These are phyloP conservation scores for Curvularia eragrostidis DNA, from an alignment of 2,329 filamentous ascomycete species.

Conservation along the genomic window DNA sequence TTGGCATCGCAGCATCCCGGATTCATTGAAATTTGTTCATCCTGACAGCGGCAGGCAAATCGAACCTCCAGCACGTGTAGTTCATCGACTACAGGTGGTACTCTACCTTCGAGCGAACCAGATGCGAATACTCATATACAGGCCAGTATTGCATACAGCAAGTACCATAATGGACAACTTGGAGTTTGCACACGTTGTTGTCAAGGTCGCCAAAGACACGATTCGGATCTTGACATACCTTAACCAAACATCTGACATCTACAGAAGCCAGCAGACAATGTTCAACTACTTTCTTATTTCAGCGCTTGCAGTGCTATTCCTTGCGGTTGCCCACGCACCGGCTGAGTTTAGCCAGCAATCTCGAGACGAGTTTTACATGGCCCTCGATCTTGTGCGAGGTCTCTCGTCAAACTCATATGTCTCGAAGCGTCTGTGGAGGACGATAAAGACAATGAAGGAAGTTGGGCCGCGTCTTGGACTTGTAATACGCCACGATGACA, in stretches of 20 bases:
- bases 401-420: constrained; percentile 75
- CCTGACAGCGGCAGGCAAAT: constrained; percentile 54
- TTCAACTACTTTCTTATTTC: constrained; percentile 83
- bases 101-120: constrained; percentile 88
- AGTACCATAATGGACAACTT: constrained; percentile 81
- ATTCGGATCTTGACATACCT: constrained; percentile 74
- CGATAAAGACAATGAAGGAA: constrained; percentile 72
- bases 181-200: constrained; percentile 73
- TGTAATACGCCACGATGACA: constrained; percentile 52
- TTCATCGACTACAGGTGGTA: constrained; percentile 78
- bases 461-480: constrained; percentile 74
- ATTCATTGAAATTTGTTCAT: constrained; percentile 68
- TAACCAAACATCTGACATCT: constrained; percentile 75
- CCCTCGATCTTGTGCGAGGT: constrained; percentile 75
- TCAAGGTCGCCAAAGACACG: constrained; percentile 78
- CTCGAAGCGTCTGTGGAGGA: constrained; percentile 75
- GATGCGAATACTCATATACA: constrained; percentile 87
- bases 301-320: constrained; percentile 75
- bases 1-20: constrained; percentile 80
- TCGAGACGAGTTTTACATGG: constrained; percentile 79
- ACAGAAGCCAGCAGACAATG: constrained; percentile 74
- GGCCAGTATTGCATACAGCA: constrained; percentile 83
- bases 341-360: constrained; percentile 72
- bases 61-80: constrained; percentile 65
- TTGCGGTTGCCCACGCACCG: constrained; percentile 77